phyloP scores from a whole-genome alignment of 1,139 yeast genomes.

The Saccharomycopsis phalli region DNA sequence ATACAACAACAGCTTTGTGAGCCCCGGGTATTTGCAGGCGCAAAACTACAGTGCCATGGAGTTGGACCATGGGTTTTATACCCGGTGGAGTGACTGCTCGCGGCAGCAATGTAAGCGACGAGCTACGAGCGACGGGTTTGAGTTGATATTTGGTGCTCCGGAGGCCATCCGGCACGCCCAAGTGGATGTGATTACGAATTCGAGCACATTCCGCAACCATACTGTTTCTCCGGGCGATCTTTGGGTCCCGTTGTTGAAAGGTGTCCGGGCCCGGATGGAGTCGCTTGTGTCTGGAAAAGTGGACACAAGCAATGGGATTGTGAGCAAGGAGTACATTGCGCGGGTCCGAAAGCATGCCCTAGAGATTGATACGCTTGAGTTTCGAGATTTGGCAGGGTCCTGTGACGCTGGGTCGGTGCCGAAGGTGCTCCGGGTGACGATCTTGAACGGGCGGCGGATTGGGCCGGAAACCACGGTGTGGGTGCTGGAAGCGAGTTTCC shows the following conservation, averaged over 20 bases:
- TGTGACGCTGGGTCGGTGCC: constrained; percentile 22
- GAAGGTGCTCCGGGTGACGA: constrained; percentile 23
- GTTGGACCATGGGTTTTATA: constrained; percentile 17
- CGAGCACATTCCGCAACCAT: no score
- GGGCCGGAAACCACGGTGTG: constrained; percentile 1
- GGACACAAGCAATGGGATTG: constrained; percentile 28
- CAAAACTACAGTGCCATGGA: constrained; percentile 15
- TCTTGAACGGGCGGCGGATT: constrained; percentile 18
- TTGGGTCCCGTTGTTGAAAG: constrained; percentile 32
- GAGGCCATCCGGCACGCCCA: constrained; percentile 13
- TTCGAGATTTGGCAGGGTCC: constrained; percentile 17
- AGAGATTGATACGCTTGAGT: not conserved
- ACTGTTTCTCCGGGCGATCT: constrained; percentile 24
- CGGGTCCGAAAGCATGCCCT: not conserved
- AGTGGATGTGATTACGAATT: constrained; percentile 25
- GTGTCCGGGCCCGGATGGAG: constrained; percentile 35
- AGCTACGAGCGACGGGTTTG: constrained; percentile 21
- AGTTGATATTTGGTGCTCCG: constrained; percentile 23
- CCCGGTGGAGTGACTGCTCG: constrained; percentile 8
- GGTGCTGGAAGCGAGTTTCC: constrained; percentile 1
- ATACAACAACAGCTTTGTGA: constrained; percentile 30
- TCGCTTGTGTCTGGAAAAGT: constrained; percentile 29
- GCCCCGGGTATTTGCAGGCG: constrained; percentile 29
- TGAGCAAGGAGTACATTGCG: constrained; percentile 25
- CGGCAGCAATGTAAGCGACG: constrained; percentile 22